Evolutionary conservation across 2,329 filamentous ascomycete genomes (phyloP), one percentile per base, ranked within the genome.

Genomic region (Waltergamsia citrina): DNA sequence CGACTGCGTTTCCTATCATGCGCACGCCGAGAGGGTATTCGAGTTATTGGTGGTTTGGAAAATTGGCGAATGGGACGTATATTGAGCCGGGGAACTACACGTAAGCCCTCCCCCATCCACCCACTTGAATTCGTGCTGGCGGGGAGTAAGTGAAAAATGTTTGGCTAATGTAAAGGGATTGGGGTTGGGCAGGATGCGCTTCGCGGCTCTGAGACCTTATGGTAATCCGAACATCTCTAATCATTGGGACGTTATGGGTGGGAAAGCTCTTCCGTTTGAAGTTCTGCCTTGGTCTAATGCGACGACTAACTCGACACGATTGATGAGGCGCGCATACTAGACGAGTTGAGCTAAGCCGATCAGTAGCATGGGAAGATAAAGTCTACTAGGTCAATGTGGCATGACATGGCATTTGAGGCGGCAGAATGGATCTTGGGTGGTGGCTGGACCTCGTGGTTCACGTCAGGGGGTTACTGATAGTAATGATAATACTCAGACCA

Each of bases 1-100:
- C 57, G 1, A 41, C 56, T 9, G 35, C 59, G 1, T 62, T 65
- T 36, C 61, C 61, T 0, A 37, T 59, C 11, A 49, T 41, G 12
- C 47, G 54, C 3, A 47, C 57, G 7, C 47, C 53, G 2, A 51
- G 60, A 5, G 51, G 52, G 3, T 53, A 51, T 19, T 39, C 43
- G 6, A 49, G 49, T 23, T 58, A 56, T 30, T 63, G 56, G 52
- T 64, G 61, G 61, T 58, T 64, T 14, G 60, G 61, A 4, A 56
- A 56, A 35, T 49, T 63, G 12, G 55, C 59, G 10, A 60, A 64
- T 35, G 60, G 60, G 5, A 53, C 57, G 7, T 52, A 53, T 25
- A 62, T 64, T 28, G 42, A 47, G 3, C 56, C 59, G 3, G 61
- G 61, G 3, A 56, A 57, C 24, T 65, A 64, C 36, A 60, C 52